These are phyloP conservation scores for Auriscalpium vulgare DNA, from an alignment of 768 basidiomycete genomes.

Conservation along the genomic window DNA sequence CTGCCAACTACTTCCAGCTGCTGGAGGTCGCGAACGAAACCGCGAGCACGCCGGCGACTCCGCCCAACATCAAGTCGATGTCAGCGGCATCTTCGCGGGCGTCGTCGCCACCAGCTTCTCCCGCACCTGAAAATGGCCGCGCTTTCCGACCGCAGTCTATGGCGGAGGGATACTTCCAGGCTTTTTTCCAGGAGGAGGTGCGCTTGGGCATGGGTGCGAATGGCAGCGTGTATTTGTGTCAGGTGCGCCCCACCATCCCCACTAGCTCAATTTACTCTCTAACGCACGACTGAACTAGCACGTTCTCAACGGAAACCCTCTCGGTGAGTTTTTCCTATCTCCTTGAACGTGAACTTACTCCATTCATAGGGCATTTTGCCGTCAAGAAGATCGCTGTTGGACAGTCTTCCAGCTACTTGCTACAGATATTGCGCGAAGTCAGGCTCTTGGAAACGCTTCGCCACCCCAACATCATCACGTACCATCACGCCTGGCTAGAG, in stretches of 20 bases:
- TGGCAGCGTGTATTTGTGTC: slow-evolving; percentile 83
- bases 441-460: slow-evolving; percentile 78
- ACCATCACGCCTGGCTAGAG: slow-evolving; percentile 95
- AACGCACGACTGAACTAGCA: slow-evolving; percentile 38
- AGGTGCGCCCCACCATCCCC: slow-evolving; percentile 37
- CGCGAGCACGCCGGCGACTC: slow-evolving; percentile 44
- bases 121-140: slow-evolving; percentile 8
- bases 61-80: slow-evolving; percentile 21
- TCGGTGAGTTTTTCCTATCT: slow-evolving; percentile 42
- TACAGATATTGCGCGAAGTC: slow-evolving; percentile 80
- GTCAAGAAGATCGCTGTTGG: slow-evolving; percentile 97
- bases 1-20: slow-evolving; percentile 75
- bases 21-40: slow-evolving; percentile 66
- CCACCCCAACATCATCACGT: slow-evolving; percentile 91
- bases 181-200: slow-evolving; percentile 88
- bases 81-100: slow-evolving; percentile 20
- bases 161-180: slow-evolving; percentile 89
- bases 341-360: slow-evolving; percentile 1
- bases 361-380: slow-evolving; percentile 65
- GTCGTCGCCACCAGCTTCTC: slow-evolving; percentile 18
- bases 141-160: slow-evolving; percentile 63
- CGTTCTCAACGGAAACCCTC: slow-evolving; percentile 76
- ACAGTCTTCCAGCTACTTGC: slow-evolving; percentile 77
- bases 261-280: background rate
- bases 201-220: slow-evolving; percentile 93